Base-by-base conservation (phyloP, 257 asterid species). In the Penstemon newberryi region DNA sequence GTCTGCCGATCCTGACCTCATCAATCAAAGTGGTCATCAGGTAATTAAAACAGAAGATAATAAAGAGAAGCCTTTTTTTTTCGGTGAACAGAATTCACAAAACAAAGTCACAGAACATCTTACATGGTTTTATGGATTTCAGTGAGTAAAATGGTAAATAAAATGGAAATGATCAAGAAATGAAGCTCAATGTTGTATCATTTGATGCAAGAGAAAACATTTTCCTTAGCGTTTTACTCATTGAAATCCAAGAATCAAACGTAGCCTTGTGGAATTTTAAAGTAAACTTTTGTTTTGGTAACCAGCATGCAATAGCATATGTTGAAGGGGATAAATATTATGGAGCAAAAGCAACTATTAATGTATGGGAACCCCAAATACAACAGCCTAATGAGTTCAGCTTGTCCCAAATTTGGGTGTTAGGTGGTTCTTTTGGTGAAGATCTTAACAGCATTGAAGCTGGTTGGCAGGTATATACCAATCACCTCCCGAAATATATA, bases 361-460 rank as follows among this genome's bases (percentile, higher is more conserved):
- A 88, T 62, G 95, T 90, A 33, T 90, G 97, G 97, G 96, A 86
- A 73, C 97, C 97, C 11, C 80, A 85, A 74, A 83, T 88, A 60
- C 96, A 88, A 68, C 97, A 87, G 77, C 75, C 94, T 53, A 86
- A 88, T 63, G 97, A 90, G 84, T 86, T 88, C 77, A 90, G 97
- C 77, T 74, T 84, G 78, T 88, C 97, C 54, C 97, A 90, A 80
- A 81, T 90, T 72, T 90, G 97, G 97, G 82, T 90, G 38, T 74
- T 87, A 43, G 94, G 97, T 12, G 97, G 97, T 63, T 87, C 95
- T 49, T 87, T 86, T 63, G 95, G 95, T 40, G 91, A 87, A 81
- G 94, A 86, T 76, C 96, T 90, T 46, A 87, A 90, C 78, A 90
- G 96, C 88, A 87, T 90, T 63, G 96, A 90, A 81, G 96, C 95